These are phyloP conservation scores for Aspergillus fijiensis DNA, from an alignment of 2,329 filamentous ascomycete species.

Conservation along the genomic window DNA sequence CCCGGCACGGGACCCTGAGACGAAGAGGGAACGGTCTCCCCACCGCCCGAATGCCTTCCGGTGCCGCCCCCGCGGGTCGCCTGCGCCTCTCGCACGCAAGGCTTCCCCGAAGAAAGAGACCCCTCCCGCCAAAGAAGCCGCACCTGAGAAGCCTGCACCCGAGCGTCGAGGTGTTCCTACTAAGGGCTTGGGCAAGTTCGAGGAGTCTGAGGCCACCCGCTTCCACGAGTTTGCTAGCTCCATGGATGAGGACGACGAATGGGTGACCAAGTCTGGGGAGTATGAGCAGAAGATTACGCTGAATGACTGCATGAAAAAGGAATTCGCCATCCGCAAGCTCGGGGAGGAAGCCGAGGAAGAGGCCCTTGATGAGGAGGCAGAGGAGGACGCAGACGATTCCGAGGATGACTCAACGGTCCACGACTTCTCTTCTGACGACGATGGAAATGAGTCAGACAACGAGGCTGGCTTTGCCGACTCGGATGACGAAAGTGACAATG, in stretches of 20 bases:
- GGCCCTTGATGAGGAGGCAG: conserved; percentile 69
- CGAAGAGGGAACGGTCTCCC: conserved; percentile 29
- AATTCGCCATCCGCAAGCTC: conserved; percentile 81
- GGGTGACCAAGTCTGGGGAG: conserved; percentile 72
- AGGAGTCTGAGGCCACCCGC: conserved; percentile 44
- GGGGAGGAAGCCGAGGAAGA: conserved; percentile 91
- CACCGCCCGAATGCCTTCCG: conserved; percentile 24
- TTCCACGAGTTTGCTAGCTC: conserved; percentile 95
- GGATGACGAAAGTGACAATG: conserved; percentile 61
- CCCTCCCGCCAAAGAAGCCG: conserved; percentile 6
- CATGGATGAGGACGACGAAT: conserved; percentile 79
- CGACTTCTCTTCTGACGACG: conserved; percentile 52
- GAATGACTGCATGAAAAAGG: conserved; percentile 83
- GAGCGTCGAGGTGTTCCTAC: conserved; percentile 32
- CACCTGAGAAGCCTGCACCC: conserved; percentile 11
- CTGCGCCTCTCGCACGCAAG: conserved; percentile 39
- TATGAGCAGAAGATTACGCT: conserved; percentile 75
- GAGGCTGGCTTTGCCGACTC: conserved; percentile 69
- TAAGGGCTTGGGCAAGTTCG: conserved; percentile 40
- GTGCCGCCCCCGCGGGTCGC: conserved; percentile 40
- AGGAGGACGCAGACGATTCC: conserved; percentile 53
- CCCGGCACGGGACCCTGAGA: conserved; percentile 36
- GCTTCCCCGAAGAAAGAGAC: conserved; percentile 22
- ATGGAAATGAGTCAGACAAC: conserved; percentile 80
- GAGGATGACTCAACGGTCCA: conserved; percentile 62